Base-by-base conservation (phyloP, 2,329 filamentous ascomycete genomes). In the Pyrenochaeta sp. region DNA sequence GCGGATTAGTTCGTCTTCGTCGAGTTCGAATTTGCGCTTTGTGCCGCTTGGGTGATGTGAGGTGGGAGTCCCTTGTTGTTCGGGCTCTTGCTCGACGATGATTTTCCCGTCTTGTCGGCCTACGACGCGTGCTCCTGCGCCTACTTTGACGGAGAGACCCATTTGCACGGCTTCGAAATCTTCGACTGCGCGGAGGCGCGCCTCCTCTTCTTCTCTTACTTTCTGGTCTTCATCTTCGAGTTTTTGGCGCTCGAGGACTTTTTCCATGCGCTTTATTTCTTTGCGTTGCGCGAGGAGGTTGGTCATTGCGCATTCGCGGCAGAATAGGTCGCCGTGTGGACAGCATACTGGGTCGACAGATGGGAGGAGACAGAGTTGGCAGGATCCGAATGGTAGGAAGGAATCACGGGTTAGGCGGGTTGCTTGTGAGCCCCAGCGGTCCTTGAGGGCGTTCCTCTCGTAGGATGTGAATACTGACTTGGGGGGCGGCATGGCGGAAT, bases 221-320 rank as follows among this genome's bases (percentile, higher is more conserved):
- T 83, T 82, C 3, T 85, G 84, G 59, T 91, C 89, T 4, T 84
- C 82, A 6, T 84, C 81, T 27, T 93, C 90, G 53, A 85, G 83
- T 60, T 84, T 82, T 28, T 87, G 85, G 30, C 84, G 81, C 64
- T 89, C 88, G 22, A 86, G 83, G 24, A 86, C 84, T 66, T 87
- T 90, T 59, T 92, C 91, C 2, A 91, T 74, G 0, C 95, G 87
- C 75, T 93, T 95, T 64, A 96, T 93, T 74, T 98, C 95, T 79
- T 93, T 91, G 67, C 92, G 90, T 78, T 99, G 94, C 0, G 92
- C 86, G 1, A 98, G 84, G n/a, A 99, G 88, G 71, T 98, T 97
- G 66, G 84, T 89, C 52, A 98, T 86, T 8, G 93, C 93, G 80
- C 94, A 99, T 81, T 98, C 95, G 67, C 92, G 89, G 77, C 94